These are phyloP conservation scores for Hippophae rhamnoides DNA, from an alignment of 306 rosid species.

Conservation along the genomic window DNA sequence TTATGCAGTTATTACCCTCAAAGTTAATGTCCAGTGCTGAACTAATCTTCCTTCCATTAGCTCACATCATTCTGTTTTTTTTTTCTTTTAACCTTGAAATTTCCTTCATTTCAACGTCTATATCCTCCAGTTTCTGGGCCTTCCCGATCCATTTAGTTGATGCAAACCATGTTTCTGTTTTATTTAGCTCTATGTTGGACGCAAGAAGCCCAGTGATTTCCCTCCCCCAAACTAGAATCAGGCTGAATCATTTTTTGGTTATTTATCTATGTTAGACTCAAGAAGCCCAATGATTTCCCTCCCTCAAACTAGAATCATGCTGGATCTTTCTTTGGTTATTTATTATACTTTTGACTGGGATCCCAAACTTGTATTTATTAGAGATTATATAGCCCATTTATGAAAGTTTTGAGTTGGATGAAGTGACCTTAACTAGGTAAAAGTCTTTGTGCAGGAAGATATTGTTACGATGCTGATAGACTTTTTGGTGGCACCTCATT, in stretches of 20 bases:
- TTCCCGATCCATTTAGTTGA: no score
- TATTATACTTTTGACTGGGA: not conserved
- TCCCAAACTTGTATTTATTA: no score
- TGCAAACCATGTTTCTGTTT: no score
- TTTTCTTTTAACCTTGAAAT: no score
- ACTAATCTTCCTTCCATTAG: not conserved
- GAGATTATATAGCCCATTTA: no score
- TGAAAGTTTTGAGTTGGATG: constrained; percentile 3
- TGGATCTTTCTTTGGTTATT: not conserved
- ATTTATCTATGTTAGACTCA: not conserved
- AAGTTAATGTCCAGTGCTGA: no score
- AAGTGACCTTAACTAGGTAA: constrained; percentile 13
- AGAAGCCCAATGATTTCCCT: not conserved
- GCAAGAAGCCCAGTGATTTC: not conserved
- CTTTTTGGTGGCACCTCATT: constrained; percentile 77
- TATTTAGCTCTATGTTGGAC: not conserved
- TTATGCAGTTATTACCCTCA: no score
- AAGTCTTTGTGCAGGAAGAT: constrained; percentile 60
- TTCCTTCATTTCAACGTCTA: no score
- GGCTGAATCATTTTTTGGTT: not conserved
- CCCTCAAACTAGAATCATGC: not conserved
- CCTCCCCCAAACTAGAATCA: not conserved
- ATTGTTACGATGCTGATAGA: constrained; percentile 62
- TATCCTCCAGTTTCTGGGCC: no score
- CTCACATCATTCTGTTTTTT: no score